Evolutionary conservation across 768 basidiomycete species (phyloP).

Genomic region (Trametes coccinea): DNA sequence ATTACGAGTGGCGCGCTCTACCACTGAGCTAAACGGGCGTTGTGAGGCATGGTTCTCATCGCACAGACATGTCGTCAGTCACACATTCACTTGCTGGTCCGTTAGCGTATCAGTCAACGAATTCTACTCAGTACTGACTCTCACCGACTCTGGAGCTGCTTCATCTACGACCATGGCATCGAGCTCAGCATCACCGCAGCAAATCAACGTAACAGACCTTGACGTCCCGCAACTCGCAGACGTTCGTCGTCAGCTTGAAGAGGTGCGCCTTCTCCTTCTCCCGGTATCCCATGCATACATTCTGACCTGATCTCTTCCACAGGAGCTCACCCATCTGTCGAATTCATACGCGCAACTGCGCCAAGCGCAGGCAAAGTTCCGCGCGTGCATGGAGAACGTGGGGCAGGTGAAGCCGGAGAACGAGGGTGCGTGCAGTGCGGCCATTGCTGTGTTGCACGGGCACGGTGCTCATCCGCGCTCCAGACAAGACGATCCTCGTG

Average conservation of each 20-base stretch:
- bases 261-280: slow-evolving; percentile 49
- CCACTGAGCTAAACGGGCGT: slow-evolving; percentile 21
- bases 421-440: slow-evolving; percentile 41
- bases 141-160: too few relatives aligned
- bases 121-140: too few relatives aligned
- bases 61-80: slow-evolving; percentile 7
- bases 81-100: not conserved
- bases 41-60: not conserved
- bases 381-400: slow-evolving; percentile 80
- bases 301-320: slow-evolving; percentile 9
- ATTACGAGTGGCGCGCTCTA: slow-evolving; percentile 20
- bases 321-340: slow-evolving; percentile 93
- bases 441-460: too few relatives aligned
- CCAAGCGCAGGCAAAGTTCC: slow-evolving; percentile 92
- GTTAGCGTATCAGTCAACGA: too few relatives aligned
- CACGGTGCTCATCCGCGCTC: not conserved
- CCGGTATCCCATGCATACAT: not conserved
- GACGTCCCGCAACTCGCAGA: slow-evolving; percentile 85
- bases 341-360: slow-evolving; percentile 92
- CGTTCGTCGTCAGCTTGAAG: slow-evolving; percentile 89
- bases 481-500: slow-evolving; percentile 87
- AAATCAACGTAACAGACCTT: slow-evolving; percentile 80
- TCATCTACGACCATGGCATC: slow-evolving; percentile 34
- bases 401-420: slow-evolving; percentile 72
- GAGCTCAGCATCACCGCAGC: slow-evolving; percentile 48